phyloP scores from a whole-genome alignment of 352 stramenopile genomes.

The Hyphochytrium catenoides region DNA sequence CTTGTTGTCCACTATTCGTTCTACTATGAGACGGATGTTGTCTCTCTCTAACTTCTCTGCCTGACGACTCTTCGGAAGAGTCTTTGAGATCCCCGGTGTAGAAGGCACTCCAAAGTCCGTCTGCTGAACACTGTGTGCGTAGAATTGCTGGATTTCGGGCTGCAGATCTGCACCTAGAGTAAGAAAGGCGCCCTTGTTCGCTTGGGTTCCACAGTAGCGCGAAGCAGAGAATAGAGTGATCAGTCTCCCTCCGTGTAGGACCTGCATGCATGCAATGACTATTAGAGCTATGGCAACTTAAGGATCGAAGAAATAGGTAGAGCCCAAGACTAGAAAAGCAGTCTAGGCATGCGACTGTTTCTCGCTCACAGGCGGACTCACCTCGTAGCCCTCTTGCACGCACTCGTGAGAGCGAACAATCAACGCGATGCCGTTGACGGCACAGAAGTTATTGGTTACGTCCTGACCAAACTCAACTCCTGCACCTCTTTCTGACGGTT shows the following conservation, averaged over 20 bases:
- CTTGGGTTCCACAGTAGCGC: conserved; percentile 69
- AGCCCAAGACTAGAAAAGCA: too few relatives aligned
- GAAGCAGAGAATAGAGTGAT: conserved; percentile 78
- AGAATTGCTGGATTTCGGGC: conserved; percentile 81
- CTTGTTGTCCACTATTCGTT: conserved; percentile 72
- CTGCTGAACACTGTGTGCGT: conserved; percentile 57
- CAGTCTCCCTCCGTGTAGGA: conserved; percentile 52
- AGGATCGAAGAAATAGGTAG: too few relatives aligned
- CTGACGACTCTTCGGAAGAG: conserved; percentile 12
- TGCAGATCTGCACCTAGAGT: conserved; percentile 66
- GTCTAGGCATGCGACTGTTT: too few relatives aligned
- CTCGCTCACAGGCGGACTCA: too few relatives aligned
- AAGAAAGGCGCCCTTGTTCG: conserved; percentile 77
- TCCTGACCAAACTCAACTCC: conserved; percentile 75
- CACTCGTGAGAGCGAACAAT: conserved; percentile 82
- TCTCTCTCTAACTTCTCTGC: conserved; percentile 46
- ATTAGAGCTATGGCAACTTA: too few relatives aligned
- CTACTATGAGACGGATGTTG: conserved; percentile 74
- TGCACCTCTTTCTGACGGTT: conserved; percentile 57
- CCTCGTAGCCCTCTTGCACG: conserved; percentile 68
- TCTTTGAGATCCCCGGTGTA: background rate
- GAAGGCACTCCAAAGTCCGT: conserved; percentile 33
- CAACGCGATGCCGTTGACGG: conserved; percentile 72
- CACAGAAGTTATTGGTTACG: conserved; percentile 77
- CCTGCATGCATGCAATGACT: too few relatives aligned